Evolutionary conservation across 192 early-diverging fungal species (phyloP).

Genomic region (Irineochytrium annulatum): DNA sequence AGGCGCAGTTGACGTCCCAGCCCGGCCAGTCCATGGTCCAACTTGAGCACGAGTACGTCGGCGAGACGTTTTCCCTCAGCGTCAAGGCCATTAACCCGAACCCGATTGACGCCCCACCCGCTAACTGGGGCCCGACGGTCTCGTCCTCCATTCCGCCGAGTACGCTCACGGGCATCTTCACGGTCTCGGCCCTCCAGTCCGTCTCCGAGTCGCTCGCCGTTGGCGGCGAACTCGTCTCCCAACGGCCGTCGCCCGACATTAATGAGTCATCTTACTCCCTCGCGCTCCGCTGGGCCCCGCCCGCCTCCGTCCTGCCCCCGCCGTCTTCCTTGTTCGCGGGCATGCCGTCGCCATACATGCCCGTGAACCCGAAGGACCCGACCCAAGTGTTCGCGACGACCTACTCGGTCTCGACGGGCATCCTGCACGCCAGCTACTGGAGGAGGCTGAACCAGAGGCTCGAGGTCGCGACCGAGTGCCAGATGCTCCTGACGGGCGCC

Average conservation of each 20-base stretch:
- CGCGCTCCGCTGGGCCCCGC: conserved; percentile 38
- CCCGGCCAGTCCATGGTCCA: conserved; percentile 88
- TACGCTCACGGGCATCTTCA: conserved; percentile 77
- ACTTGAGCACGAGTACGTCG: conserved; percentile 88
- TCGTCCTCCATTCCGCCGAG: conserved; percentile 8
- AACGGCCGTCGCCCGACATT: conserved; percentile 76
- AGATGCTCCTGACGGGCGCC: conserved; percentile 59
- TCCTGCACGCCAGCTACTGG: conserved; percentile 82
- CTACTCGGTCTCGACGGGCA: conserved; percentile 41
- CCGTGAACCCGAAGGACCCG: conserved; percentile 49
- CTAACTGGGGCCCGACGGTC: conserved; percentile 12
- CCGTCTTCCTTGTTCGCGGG: conserved; percentile 50
- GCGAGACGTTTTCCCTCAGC: conserved; percentile 82
- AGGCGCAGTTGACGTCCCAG: conserved; percentile 55
- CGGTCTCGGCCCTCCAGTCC: conserved; percentile 87
- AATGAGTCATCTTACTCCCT: conserved; percentile 70
- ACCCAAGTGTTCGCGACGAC: conserved; percentile 48
- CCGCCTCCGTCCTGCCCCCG: conserved; percentile 44
- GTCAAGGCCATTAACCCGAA: conserved; percentile 96
- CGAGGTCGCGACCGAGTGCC: conserved; percentile 88
- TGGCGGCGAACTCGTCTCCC: conserved; percentile 80
- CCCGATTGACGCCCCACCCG: conserved; percentile 59
- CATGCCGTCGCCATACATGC: conserved; percentile 47
- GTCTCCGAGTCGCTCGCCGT: conserved; percentile 75
- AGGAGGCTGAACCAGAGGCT: conserved; percentile 88